phyloP scores from a whole-genome alignment of 2,329 filamentous ascomycete genomes.

The Apiospora sp. region DNA sequence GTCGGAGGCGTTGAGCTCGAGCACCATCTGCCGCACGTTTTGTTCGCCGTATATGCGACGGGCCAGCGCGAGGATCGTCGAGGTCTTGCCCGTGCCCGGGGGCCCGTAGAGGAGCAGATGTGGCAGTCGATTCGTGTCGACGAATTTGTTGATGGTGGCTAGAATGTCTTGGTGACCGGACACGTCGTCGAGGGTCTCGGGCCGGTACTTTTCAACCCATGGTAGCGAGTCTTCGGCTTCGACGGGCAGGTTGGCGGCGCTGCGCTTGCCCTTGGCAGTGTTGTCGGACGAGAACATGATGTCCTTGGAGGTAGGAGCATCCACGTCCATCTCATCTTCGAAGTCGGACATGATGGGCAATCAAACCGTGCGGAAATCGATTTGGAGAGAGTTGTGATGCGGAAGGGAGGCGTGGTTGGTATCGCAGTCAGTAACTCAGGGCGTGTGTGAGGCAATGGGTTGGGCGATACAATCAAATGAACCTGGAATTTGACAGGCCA shows the following conservation, averaged over 20 bases:
- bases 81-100: slow-evolving; percentile 96
- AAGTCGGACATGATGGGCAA: slow-evolving; percentile 62
- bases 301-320: slow-evolving; percentile 57
- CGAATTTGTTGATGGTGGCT: slow-evolving; percentile 96
- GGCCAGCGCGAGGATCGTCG: slow-evolving; percentile 91
- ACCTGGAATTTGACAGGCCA: not conserved
- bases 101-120: slow-evolving; percentile 97
- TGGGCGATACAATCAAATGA: not conserved
- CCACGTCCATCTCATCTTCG: slow-evolving; percentile 69
- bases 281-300: slow-evolving; percentile 77
- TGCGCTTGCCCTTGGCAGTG: slow-evolving; percentile 85
- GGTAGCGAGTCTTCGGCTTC: slow-evolving; percentile 93
- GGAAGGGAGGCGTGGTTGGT: not conserved
- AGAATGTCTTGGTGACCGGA: slow-evolving; percentile 98
- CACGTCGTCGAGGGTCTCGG: slow-evolving; percentile 87
- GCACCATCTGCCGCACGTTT: slow-evolving; percentile 97
- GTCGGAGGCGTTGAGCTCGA: slow-evolving; percentile 96
- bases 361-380: too few relatives aligned
- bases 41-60: slow-evolving; percentile 89
- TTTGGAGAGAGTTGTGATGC: too few relatives aligned
- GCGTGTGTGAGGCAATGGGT: not conserved
- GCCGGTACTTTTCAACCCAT: slow-evolving; percentile 98
- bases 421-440: not conserved
- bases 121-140: slow-evolving; percentile 91
- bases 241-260: slow-evolving; percentile 89